Conservation (phyloP, 139 green algal species). For the Astrephomene gubernaculifera region DNA sequence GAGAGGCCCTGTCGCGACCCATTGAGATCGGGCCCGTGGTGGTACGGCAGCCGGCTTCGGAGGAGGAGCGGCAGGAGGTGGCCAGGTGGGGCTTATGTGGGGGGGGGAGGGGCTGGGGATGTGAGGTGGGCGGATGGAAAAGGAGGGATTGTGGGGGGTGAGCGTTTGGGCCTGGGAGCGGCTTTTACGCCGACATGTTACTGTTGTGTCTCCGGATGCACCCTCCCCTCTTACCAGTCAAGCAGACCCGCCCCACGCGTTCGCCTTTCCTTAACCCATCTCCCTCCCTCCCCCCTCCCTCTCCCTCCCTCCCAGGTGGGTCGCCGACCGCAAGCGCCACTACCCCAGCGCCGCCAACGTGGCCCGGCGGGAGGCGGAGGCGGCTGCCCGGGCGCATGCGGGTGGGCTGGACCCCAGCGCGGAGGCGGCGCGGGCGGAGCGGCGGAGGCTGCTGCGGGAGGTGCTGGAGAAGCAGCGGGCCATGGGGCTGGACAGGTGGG, state of each 20-base stretch:
- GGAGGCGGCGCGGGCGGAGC: constrained; percentile 6
- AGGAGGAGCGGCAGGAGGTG: constrained; percentile 59
- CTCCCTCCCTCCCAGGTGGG: constrained; percentile 47
- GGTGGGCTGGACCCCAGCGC: constrained; percentile 53
- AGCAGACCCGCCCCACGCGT: no score
- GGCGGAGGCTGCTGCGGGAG: constrained; percentile 46
- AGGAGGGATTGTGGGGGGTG: no score
- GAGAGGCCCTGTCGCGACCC: neutral
- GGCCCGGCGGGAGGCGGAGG: constrained; percentile 12
- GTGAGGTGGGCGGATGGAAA: no score
- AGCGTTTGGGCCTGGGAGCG: no score
- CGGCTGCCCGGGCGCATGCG: neutral
- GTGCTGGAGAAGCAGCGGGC: constrained; percentile 60
- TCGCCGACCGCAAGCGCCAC: constrained; percentile 55
- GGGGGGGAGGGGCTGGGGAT: no score
- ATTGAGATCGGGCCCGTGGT: constrained; percentile 35
- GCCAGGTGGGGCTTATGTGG: constrained; percentile 53
- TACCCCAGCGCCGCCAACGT: constrained; percentile 61
- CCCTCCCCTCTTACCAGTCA: no score
- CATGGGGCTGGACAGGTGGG: constrained; percentile 49
- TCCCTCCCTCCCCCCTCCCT: neutral
- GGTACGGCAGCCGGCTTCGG: constrained; percentile 48
- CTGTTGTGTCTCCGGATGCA: no score
- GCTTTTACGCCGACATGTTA: no score
- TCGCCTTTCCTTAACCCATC: no score